Conservation (phyloP, 495 filamentous ascomycete species). For the Penicillium odoratum region DNA sequence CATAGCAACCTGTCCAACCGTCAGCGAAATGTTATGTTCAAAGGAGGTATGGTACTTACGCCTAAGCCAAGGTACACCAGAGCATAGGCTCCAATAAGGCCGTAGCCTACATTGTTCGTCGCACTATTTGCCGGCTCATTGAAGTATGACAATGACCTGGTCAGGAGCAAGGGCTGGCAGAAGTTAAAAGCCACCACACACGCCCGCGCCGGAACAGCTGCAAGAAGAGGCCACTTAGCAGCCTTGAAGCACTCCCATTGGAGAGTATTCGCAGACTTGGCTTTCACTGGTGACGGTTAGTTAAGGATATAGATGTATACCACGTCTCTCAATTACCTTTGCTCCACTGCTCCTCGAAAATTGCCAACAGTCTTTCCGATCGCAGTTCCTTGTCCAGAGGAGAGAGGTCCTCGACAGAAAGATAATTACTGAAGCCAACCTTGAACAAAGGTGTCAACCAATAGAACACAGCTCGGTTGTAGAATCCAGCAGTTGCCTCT, state of each 20-base stretch:
- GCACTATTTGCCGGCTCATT: slow-evolving; percentile 36
- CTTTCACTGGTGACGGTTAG: slow-evolving; percentile 30
- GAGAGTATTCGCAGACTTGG: slow-evolving; percentile 41
- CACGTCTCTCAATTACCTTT: slow-evolving; percentile 20
- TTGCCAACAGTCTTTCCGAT: slow-evolving; percentile 38
- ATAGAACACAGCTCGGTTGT: slow-evolving; percentile 51
- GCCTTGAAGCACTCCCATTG: slow-evolving; percentile 47
- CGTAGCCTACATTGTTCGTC: slow-evolving; percentile 56
- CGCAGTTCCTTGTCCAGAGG: slow-evolving; percentile 45
- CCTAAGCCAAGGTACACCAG: slow-evolving; percentile 63
- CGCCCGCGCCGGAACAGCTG: slow-evolving; percentile 52
- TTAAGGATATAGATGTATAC: neutral
- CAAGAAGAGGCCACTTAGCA: slow-evolving; percentile 47
- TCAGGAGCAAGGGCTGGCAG: slow-evolving; percentile 64
- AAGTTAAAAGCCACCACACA: slow-evolving; percentile 60
- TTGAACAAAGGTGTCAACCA: slow-evolving; percentile 61
- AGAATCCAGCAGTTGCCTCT: slow-evolving; percentile 60
- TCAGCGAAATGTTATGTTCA: slow-evolving; percentile 3
- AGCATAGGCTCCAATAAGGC: slow-evolving; percentile 63
- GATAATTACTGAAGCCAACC: slow-evolving; percentile 44
- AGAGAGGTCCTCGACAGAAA: slow-evolving; percentile 48
- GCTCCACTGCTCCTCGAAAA: slow-evolving; percentile 34
- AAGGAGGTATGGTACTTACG: slow-evolving; percentile 55
- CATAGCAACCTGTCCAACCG: slow-evolving; percentile 32
- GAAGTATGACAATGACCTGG: slow-evolving; percentile 50